Evolutionary conservation across 2,329 filamentous ascomycete species (phyloP), one percentile per base, ranked within the genome.

Genomic region (Penicillium freii): DNA sequence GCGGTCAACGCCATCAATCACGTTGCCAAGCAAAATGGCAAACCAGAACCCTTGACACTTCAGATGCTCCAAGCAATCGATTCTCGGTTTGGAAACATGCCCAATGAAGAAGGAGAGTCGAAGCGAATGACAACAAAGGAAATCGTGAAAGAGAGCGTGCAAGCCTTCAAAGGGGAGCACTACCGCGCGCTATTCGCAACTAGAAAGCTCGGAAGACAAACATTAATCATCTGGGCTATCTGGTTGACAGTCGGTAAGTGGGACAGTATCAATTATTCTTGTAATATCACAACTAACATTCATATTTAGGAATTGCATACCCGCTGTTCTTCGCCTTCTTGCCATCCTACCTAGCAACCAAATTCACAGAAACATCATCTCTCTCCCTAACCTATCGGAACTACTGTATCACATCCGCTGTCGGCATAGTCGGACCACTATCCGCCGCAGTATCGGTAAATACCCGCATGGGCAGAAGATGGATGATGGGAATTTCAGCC

Each of bases 251-350:
- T 80, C 31, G 67, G 66, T 63, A 42, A 46, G 45, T 51, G 0
- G 5, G 17, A 29, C 0, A 5, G 5, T 11, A 7, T 29, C 1
- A 19, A 1, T 19, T 45, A 13, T 17, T 15, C 9, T n/a, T 2
- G 0, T 0, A 7, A 9, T 7, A 15, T 19, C 19, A 8, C 42
- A 4, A 45, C 34, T 48, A 5, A 36, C 8, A 13, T 31, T 1
- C 2, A 6, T 15, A 13, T 29, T 13, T 17, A 68, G 78, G 77
- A n/a, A 73, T 80, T 23, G 77, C 75, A 1, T 80, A 80, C 60
- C 78, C 78, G 5, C 69, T 81, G 0, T 80, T 78, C 63, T 78
- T 78, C 62, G 75, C 74, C 44, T 80, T 80, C 53, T 75, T 80
- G 48, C 77, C 78, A 1, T 78, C 75, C 0, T 81, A 80, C 54